Conservation (phyloP, 1,139 yeast species). For the Geotrichum aggregatum region DNA sequence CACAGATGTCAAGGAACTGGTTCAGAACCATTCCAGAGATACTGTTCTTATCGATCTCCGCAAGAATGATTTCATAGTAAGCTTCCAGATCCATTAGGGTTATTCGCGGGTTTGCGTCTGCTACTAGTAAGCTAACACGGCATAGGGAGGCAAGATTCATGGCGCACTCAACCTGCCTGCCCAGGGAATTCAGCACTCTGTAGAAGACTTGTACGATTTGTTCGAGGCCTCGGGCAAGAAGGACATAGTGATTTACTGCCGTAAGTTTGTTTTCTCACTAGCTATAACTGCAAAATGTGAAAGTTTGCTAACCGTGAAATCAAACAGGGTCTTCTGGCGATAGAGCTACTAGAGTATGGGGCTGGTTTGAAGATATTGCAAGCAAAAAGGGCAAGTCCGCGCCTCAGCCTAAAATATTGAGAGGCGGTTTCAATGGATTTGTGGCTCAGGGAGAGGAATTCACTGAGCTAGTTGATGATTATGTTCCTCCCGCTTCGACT, state of each 20-base stretch:
- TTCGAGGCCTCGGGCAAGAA: constrained; percentile 27
- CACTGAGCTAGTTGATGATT: constrained; percentile 27
- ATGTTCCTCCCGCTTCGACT: constrained; percentile 18
- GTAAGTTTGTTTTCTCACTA: constrained; percentile 1
- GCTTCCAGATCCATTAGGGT: not conserved
- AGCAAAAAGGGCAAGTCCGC: constrained; percentile 21
- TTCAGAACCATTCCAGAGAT: constrained; percentile 21
- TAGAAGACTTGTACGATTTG: constrained; percentile 26
- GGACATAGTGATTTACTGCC: constrained; percentile 27
- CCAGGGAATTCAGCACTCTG: constrained; percentile 27
- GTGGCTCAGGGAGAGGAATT: constrained; percentile 27
- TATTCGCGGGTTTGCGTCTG: too few species aligned
- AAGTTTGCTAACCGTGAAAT: too few species aligned
- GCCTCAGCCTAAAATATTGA: constrained; percentile 25
- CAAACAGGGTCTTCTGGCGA: constrained; percentile 25
- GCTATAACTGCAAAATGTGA: not conserved
- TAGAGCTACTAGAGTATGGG: constrained; percentile 29
- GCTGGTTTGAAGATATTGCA: constrained; percentile 29
- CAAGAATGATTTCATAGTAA: constrained; percentile 26
- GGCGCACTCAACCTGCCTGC: constrained; percentile 32
- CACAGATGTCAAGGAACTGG: constrained; percentile 23
- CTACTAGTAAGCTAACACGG: not conserved
- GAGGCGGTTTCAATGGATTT: constrained; percentile 31
- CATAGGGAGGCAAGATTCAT: constrained; percentile 28
- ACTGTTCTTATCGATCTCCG: constrained; percentile 29